Conservation (phyloP, 352 stramenopile genomes). For the Phytophthora syringae region DNA sequence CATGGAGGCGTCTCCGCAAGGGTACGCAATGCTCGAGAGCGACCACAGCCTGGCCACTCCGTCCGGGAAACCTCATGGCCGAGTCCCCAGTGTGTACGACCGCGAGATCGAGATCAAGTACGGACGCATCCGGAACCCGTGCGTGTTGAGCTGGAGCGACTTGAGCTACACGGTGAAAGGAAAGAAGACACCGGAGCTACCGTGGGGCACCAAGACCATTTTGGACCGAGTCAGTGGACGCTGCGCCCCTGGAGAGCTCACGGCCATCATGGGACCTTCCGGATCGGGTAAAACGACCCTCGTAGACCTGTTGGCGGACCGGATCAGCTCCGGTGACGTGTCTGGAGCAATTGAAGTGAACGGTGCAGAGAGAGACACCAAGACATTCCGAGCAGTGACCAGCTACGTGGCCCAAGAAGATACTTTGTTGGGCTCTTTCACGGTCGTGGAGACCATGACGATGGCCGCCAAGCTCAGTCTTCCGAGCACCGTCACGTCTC, state of each 20-base stretch:
- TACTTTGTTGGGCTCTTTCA: conserved; percentile 69
- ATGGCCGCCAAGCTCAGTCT: conserved; percentile 71
- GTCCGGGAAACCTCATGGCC: neutral
- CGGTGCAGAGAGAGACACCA: conserved; percentile 35
- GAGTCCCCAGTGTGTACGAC: conserved; percentile 2
- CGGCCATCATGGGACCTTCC: conserved; percentile 69
- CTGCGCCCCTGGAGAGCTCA: conserved; percentile 61
- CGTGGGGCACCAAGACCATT: conserved; percentile 44
- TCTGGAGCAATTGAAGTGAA: conserved; percentile 61
- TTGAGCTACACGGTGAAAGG: conserved; percentile 26
- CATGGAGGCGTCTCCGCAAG: conserved; percentile 21
- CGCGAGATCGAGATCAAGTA: conserved; percentile 31
- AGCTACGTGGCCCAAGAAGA: conserved; percentile 81
- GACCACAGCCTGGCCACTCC: conserved; percentile 9
- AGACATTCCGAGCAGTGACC: conserved; percentile 50
- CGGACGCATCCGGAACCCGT: conserved; percentile 29
- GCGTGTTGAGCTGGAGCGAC: conserved; percentile 31
- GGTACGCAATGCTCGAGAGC: conserved; percentile 25
- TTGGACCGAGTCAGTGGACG: conserved; percentile 63
- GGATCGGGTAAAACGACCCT: conserved; percentile 70
- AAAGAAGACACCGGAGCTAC: conserved; percentile 18
- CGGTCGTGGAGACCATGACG: conserved; percentile 65
- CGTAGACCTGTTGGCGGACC: conserved; percentile 67
- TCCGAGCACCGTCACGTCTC: conserved; percentile 31
- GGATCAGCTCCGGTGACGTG: conserved; percentile 52